Base-by-base conservation (phyloP, 345 rosid species). In the Salix purpurea region DNA sequence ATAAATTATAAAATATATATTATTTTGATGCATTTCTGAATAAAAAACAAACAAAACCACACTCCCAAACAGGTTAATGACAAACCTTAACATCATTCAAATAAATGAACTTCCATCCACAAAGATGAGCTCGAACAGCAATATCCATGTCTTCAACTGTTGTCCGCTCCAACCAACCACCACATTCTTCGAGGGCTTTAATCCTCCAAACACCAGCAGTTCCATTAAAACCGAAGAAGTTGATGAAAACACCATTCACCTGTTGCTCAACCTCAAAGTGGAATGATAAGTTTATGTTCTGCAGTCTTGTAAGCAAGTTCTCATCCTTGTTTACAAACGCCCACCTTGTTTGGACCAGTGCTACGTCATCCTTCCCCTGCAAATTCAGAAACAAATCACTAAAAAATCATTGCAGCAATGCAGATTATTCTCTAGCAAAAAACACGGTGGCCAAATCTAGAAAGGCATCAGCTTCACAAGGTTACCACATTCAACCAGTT, bases 201-300 rank as follows among this genome's bases (percentile, higher is more conserved):
- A 89, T 90, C 78, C 98, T 89, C 98, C 98, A 94, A 6, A 94
- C 97, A 65, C 97, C 97, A 76, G 96, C 97, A 76, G 97, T 93
- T 80, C 97, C 97, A 60, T 93, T 93, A 71, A 93, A 93, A 75
- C 98, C 98, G 81, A 93, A 93, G 76, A 93, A 93, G 83, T 90
- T 93, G 44, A 93, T 81, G 78, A 90, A 93, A 34, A 90, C 78
- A 62, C 98, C 94, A 84, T 93, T 93, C 69, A 93, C 98, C 67
- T 93, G 98, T 74, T 93, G 98, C 76, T 93, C 98, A 65, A 93
- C 97, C 86, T 93, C 98, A 85, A 93, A 93, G 78, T 93, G 98
- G 80, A 93, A 93, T 0, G 94, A 87, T 77, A 93, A 85, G 82
- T 93, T 91, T 81, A 93, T 87, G 88, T 93, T 91, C 84, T 93